phyloP scores from a whole-genome alignment of 495 filamentous ascomycete species.

The Talaromyces liani region DNA sequence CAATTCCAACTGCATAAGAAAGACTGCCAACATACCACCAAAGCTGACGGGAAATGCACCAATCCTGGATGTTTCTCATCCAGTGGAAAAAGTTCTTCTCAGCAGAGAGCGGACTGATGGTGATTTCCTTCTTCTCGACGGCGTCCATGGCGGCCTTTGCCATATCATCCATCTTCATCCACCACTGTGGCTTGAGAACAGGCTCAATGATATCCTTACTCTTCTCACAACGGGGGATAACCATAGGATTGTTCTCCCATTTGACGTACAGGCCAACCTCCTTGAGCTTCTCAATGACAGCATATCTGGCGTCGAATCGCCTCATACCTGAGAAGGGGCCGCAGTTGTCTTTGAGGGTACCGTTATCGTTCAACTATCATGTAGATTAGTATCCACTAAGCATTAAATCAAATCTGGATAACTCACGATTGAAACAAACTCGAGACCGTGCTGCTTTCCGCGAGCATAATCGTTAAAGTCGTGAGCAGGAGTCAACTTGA shows the following conservation, averaged over 20 bases:
- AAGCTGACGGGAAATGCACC: conserved; percentile 75
- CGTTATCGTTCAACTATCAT: conserved; percentile 44
- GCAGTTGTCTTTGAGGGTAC: conserved; percentile 56
- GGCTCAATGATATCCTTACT: conserved; percentile 80
- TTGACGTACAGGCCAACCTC: conserved; percentile 66
- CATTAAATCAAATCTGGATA: neutral
- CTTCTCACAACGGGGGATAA: conserved; percentile 64
- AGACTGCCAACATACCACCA: conserved; percentile 50
- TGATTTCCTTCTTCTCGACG: conserved; percentile 60
- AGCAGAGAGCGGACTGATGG: conserved; percentile 60
- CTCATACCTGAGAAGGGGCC: conserved; percentile 60
- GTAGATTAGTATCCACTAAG: conserved; percentile 13
- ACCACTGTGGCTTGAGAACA: conserved; percentile 73
- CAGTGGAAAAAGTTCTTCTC: conserved; percentile 67
- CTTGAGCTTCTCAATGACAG: conserved; percentile 60
- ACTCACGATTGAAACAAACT: conserved; percentile 32
- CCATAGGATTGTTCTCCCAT: conserved; percentile 73
- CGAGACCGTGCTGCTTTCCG: conserved; percentile 58
- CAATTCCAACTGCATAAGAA: neutral
- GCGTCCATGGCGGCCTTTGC: conserved; percentile 56
- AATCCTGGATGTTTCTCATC: conserved; percentile 69
- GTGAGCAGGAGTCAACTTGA: conserved; percentile 74
- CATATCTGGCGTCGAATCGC: conserved; percentile 70
- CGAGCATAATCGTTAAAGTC: conserved; percentile 73
- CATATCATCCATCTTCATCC: conserved; percentile 59